Percentiles rank a stretch among this genome's conserved stretches.
Evolutionary conservation across 805 yeast genomes (phyloP).

Genomic region (Wickerhamiella allomyrinae): DNA sequence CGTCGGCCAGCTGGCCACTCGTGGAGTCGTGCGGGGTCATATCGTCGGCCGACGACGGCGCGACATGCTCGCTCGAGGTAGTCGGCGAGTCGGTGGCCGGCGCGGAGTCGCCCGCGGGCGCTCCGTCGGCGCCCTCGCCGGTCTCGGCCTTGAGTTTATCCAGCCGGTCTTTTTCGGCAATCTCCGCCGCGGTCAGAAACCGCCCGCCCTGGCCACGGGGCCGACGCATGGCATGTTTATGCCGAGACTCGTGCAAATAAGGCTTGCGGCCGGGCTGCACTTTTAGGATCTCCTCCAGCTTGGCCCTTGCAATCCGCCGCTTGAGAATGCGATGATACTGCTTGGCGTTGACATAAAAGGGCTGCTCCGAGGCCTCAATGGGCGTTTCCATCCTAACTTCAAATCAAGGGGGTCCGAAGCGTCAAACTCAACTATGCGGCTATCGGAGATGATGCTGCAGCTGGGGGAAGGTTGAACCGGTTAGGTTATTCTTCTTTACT

Average conservation of each 20-base stretch:
- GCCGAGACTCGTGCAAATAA: constrained; percentile 90
- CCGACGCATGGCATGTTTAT: constrained; percentile 97
- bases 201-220: constrained; percentile 99
- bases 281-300: constrained; percentile 74
- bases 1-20: too few species aligned
- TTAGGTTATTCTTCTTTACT: neutral
- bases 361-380: constrained; percentile 47
- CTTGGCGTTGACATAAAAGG: constrained; percentile 93
- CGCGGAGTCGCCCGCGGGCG: neutral
- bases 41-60: neutral
- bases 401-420: neutral
- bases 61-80: neutral
- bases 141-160: constrained; percentile 16
- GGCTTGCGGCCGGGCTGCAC: constrained; percentile 86
- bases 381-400: constrained; percentile 6
- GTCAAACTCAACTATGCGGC: neutral
- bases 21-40: neutral
- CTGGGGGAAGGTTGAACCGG: neutral
- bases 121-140: neutral
- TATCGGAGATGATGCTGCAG: neutral
- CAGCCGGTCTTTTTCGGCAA: constrained; percentile 39
- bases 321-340: constrained; percentile 91
- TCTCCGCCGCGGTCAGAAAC: constrained; percentile 83
- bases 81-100: neutral
- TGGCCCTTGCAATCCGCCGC: constrained; percentile 86